phyloP scores from a whole-genome alignment of 192 early-diverging fungal genomes.

The Borealophlyctis nickersoniae region DNA sequence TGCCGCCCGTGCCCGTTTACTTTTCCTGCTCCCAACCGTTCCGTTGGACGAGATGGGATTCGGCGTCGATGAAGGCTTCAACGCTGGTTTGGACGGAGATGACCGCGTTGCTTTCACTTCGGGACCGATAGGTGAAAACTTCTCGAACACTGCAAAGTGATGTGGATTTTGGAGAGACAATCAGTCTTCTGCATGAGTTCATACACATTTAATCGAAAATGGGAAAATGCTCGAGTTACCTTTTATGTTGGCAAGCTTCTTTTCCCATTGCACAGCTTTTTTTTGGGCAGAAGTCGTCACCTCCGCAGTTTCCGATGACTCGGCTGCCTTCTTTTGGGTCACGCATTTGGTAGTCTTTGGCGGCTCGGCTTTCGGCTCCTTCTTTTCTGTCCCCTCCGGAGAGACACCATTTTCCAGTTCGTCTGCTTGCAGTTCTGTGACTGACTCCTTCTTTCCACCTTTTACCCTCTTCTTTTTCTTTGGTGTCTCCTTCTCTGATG shows the following conservation, averaged over 20 bases:
- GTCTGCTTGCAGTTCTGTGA: background rate
- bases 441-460: constrained; percentile 3
- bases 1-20: no score
- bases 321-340: background rate
- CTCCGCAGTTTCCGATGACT: background rate
- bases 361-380: background rate
- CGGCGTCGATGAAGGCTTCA: no score
- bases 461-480: constrained; percentile 21
- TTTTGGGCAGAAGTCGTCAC: background rate
- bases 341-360: background rate
- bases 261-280: background rate
- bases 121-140: no score
- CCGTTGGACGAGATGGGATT: no score
- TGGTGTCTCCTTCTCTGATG: constrained; percentile 3
- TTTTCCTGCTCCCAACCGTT: no score
- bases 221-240: no score
- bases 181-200: no score
- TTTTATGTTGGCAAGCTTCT: background rate
- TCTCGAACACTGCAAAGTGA: no score
- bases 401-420: background rate
- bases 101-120: no score
- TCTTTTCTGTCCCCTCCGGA: background rate
- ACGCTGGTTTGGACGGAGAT: no score
- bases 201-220: no score
- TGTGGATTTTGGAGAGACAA: no score